Conservation (phyloP, 2,329 filamentous ascomycete species). For the Apiospora phragmitis region DNA sequence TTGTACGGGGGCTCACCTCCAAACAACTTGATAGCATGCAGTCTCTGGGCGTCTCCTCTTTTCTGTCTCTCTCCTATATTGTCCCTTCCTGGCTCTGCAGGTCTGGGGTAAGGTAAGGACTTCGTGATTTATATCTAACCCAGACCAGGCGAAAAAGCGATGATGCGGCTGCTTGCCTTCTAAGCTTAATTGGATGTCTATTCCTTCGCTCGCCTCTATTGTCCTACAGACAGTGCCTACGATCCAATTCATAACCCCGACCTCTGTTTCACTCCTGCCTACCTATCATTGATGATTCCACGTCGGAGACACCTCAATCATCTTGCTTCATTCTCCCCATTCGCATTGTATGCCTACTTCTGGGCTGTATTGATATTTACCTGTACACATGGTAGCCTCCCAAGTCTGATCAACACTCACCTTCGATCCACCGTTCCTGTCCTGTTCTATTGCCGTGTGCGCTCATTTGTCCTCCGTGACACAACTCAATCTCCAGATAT, state of each 20-base stretch:
- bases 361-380: background rate
- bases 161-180: conserved; percentile 14
- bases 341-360: background rate
- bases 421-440: background rate
- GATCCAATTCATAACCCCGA: background rate
- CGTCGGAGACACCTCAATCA: background rate
- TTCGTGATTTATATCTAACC: conserved; percentile 1
- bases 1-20: background rate
- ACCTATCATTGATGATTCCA: background rate
- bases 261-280: background rate
- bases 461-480: conserved; percentile 9
- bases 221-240: background rate
- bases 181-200: conserved; percentile 17
- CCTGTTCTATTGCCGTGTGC: background rate
- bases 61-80: conserved; percentile 2
- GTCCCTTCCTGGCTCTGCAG: background rate
- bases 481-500: conserved; percentile 8
- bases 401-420: background rate
- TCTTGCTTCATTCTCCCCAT: background rate
- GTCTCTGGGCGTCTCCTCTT: background rate
- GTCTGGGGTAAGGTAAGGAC: background rate
- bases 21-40: background rate
- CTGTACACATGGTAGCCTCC: background rate
- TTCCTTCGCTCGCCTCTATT: background rate
- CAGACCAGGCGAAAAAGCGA: background rate